phyloP scores from a whole-genome alignment of 257 asterid species.

The Salvia rosmarinus region DNA sequence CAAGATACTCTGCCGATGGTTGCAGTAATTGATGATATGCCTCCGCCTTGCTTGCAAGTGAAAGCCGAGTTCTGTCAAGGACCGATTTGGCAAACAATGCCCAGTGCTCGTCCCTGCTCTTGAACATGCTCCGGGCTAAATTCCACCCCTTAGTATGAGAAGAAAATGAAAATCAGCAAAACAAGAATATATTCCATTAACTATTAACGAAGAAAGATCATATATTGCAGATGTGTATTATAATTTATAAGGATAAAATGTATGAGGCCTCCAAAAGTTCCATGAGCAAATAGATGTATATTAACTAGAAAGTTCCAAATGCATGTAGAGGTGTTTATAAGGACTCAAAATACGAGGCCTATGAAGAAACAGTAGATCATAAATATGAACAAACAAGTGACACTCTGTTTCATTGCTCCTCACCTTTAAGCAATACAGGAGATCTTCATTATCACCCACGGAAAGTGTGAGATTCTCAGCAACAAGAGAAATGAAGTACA shows the following conservation, averaged over 20 bases:
- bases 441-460: constrained; percentile 81
- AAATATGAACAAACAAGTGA: constrained; percentile 25
- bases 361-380: constrained; percentile 15
- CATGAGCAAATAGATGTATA: not conserved
- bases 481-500: constrained; percentile 85
- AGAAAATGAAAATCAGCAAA: constrained; percentile 30
- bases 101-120: constrained; percentile 62
- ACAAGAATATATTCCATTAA: not conserved
- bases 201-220: constrained; percentile 16
- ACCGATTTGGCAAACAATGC: constrained; percentile 94
- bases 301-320: not conserved
- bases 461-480: constrained; percentile 92
- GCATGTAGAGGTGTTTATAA: constrained; percentile 3
- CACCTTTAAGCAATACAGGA: constrained; percentile 93
- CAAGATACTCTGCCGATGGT: constrained; percentile 96
- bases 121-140: constrained; percentile 71
- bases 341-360: constrained; percentile 17
- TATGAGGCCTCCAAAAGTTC: not conserved
- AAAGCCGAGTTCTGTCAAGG: constrained; percentile 92
- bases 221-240: not conserved
- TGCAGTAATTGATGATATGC: constrained; percentile 83
- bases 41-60: constrained; percentile 91
- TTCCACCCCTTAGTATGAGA: constrained; percentile 82
- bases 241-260: not conserved
- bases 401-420: constrained; percentile 27